phyloP scores from a whole-genome alignment of 2,329 filamentous ascomycete species.

The Penicillium brasilianum region DNA sequence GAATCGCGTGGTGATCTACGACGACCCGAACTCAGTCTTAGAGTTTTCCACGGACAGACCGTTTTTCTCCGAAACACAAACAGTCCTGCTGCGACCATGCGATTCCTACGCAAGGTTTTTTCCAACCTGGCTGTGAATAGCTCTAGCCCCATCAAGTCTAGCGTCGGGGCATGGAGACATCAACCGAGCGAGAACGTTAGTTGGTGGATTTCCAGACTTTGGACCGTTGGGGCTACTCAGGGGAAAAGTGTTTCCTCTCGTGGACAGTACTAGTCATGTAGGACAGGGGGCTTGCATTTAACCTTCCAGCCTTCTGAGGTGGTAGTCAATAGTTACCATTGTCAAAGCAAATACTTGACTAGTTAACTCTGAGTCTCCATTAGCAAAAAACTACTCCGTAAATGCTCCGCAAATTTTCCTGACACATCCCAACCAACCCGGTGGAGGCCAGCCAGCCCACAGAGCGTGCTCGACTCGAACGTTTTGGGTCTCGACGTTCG shows the following conservation, averaged over 20 bases:
- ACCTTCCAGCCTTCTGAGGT: background rate
- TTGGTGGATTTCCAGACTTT: background rate
- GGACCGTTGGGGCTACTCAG: background rate
- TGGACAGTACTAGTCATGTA: background rate
- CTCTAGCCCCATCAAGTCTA: background rate
- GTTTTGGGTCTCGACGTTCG: constrained; percentile 4
- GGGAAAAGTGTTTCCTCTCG: background rate
- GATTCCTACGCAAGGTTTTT: background rate
- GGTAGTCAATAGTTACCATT: background rate
- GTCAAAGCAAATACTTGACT: background rate
- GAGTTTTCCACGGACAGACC: background rate
- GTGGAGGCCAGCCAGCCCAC: constrained; percentile 13
- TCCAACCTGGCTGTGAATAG: background rate
- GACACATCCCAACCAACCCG: constrained; percentile 17
- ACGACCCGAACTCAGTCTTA: too few relatives aligned
- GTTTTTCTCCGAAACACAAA: background rate
- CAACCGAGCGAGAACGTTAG: background rate
- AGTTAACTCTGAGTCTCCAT: background rate
- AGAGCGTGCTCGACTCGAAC: constrained; percentile 15
- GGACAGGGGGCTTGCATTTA: background rate
- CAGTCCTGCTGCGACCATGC: background rate
- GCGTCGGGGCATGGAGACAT: background rate
- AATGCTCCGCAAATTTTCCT: constrained; percentile 13
- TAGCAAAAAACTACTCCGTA: constrained; percentile 13
- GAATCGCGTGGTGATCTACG: background rate